phyloP scores from a whole-genome alignment of 192 early-diverging fungal species.

The Ambispora gerdemannii region DNA sequence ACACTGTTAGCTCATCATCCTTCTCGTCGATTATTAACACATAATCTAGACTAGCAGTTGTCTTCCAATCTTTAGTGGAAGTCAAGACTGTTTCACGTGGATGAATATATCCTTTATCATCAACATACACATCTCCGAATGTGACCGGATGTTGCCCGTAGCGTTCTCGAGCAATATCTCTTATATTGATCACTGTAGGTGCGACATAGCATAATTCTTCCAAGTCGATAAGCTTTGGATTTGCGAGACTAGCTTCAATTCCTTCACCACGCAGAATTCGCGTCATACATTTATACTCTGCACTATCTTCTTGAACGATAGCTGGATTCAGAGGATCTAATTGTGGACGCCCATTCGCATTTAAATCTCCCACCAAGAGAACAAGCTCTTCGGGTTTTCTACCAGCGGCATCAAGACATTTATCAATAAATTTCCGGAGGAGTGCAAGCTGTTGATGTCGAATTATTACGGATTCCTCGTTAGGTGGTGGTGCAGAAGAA shows the following conservation, averaged over 20 bases:
- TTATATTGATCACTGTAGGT: slow-evolving; percentile 15
- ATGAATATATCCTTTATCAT: slow-evolving; percentile 36
- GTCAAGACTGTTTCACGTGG: slow-evolving; percentile 67
- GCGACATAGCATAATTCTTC: background rate
- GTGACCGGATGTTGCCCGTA: slow-evolving; percentile 75
- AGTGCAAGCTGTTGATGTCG: slow-evolving; percentile 62
- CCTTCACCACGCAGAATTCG: slow-evolving; percentile 45
- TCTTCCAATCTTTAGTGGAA: slow-evolving; percentile 43
- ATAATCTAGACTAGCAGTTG: slow-evolving; percentile 52
- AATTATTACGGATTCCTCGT: slow-evolving; percentile 51
- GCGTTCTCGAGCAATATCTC: slow-evolving; percentile 55
- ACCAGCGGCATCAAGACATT: background rate
- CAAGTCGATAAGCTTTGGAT: background rate
- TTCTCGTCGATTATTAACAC: slow-evolving; percentile 39
- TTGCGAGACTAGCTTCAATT: background rate
- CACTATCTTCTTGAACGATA: slow-evolving; percentile 40
- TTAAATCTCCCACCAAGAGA: slow-evolving; percentile 68
- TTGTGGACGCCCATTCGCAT: slow-evolving; percentile 55
- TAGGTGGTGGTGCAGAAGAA: slow-evolving; percentile 49
- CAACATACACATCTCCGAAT: slow-evolving; percentile 63
- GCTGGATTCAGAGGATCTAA: slow-evolving; percentile 23
- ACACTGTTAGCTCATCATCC: background rate
- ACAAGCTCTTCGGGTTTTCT: slow-evolving; percentile 51
- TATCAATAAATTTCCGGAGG: slow-evolving; percentile 63
- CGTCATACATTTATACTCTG: slow-evolving; percentile 59